Base-by-base conservation (phyloP, 768 basidiomycete species). In the Multifurca ochricompacta region DNA sequence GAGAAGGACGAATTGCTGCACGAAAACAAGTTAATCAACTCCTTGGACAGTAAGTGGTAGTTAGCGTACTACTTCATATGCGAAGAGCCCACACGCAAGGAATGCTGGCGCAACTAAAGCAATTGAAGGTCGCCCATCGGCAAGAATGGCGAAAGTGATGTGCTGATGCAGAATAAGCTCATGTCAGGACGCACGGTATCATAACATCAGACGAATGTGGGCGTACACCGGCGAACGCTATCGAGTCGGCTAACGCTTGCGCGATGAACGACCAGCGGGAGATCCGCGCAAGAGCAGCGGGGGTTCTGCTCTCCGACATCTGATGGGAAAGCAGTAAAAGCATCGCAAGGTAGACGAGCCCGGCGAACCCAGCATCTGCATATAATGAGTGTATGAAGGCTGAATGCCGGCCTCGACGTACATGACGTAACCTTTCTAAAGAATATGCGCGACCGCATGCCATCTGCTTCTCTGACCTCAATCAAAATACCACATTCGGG, bases 21-120 rank as follows among this genome's bases (percentile, higher is more conserved):
- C 53, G 48, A 40, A 50, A 50, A 39, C 21, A 25, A 50, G 16
- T 47, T n/a, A 18, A 36, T 39, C 18, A 34, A 28, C 2, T 27
- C 53, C 10, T 32, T 5, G 37, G 21, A 43, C 25, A n/a, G 28
- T 25, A 49, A 9, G 28, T 8, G 3, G 19, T 11, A 11, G 9
- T 27, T 30, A 18, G 35, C 82, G 64, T 64, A 92, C 92, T 35
- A 87, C 84, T 73, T 93, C 86, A 57, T 90, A 82, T 10, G 90
- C 74, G 65, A 94, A 85, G 21, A 91, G 69, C 5, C 89, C 73
- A 51, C 87, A 86, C 10, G 88, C 84, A 23, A 94, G 64, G 63
- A 92, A 94, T 0, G 90, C 89, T 1, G 92, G 91, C 0, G 86
- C 85, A 36, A 93, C 75, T 23, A 93, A 74, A 1, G 90, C 83